phyloP scores from a whole-genome alignment of 441 rosid species.

The Capsella rubella region DNA sequence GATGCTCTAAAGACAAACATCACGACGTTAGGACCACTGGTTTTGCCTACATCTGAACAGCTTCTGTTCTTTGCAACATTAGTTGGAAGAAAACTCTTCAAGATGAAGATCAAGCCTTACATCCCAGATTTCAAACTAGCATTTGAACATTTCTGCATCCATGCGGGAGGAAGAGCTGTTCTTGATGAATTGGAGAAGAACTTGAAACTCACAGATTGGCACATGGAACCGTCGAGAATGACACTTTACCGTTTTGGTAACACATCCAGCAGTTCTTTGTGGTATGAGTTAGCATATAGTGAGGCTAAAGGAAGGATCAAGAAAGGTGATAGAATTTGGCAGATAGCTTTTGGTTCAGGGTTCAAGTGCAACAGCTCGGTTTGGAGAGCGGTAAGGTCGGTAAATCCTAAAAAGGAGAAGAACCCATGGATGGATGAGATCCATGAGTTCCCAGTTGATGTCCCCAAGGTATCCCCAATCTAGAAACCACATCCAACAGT shows the following conservation, averaged over 20 bases:
- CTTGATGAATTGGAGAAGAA: conserved; percentile 46
- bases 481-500: conserved; percentile 32
- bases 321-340: conserved; percentile 56
- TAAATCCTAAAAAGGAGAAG: conserved; percentile 57
- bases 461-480: conserved; percentile 52
- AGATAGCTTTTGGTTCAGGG: conserved; percentile 45
- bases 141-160: conserved; percentile 44
- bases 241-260: conserved; percentile 61
- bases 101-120: conserved; percentile 45
- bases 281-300: conserved; percentile 44
- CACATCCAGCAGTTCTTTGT: conserved; percentile 52
- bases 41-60: conserved; percentile 44
- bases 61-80: conserved; percentile 42
- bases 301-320: conserved; percentile 47
- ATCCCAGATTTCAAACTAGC: conserved; percentile 45
- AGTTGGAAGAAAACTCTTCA: conserved; percentile 40
- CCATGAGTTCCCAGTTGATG: conserved; percentile 57
- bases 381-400: conserved; percentile 59
- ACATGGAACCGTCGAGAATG: conserved; percentile 68
- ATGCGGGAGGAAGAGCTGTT: conserved; percentile 45
- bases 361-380: conserved; percentile 45
- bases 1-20: conserved; percentile 43
- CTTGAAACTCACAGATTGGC: conserved; percentile 59
- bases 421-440: conserved; percentile 68
- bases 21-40: conserved; percentile 42